These are phyloP conservation scores for Monilinia laxa DNA, from an alignment of 2,329 filamentous ascomycete species.

Conservation along the genomic window DNA sequence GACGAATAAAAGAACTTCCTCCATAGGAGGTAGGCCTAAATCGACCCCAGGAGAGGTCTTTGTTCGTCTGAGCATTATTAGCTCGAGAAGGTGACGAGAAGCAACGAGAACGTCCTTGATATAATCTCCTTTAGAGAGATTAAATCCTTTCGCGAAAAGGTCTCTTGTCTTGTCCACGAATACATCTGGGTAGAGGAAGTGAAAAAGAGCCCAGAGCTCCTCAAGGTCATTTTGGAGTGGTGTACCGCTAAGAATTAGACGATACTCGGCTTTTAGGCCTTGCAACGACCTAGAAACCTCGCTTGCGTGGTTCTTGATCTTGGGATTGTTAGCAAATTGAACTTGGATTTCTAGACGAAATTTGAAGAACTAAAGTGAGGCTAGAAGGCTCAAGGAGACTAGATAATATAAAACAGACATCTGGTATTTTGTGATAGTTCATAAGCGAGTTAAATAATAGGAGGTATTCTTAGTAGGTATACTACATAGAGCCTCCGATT, in stretches of 20 bases:
- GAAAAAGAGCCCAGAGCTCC: constrained; percentile 57
- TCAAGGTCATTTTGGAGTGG: constrained; percentile 58
- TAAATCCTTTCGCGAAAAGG: constrained; percentile 56
- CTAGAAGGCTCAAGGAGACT: too few relatives aligned
- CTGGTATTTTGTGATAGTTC: too few relatives aligned
- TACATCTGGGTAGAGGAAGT: constrained; percentile 59
- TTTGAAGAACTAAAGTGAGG: too few relatives aligned
- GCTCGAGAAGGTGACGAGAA: constrained; percentile 52
- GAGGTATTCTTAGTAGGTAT: too few relatives aligned
- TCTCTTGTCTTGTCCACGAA: constrained; percentile 52
- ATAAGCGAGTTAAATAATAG: too few relatives aligned
- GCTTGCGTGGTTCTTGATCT: constrained; percentile 45
- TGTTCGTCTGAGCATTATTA: constrained; percentile 59
- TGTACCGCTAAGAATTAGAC: constrained; percentile 46
- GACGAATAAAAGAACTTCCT: constrained; percentile 56
- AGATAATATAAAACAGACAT: too few relatives aligned
- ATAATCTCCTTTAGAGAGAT: constrained; percentile 54
- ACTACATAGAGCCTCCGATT: too few relatives aligned
- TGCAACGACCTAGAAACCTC: constrained; percentile 39
- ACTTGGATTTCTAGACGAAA: background rate
- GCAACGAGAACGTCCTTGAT: constrained; percentile 53
- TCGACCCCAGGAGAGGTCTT: constrained; percentile 55
- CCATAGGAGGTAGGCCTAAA: constrained; percentile 56
- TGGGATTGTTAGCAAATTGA: background rate
- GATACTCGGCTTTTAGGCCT: constrained; percentile 41